phyloP scores from a whole-genome alignment of 2,329 filamentous ascomycete species.

The Akanthomyces dipterigenus region DNA sequence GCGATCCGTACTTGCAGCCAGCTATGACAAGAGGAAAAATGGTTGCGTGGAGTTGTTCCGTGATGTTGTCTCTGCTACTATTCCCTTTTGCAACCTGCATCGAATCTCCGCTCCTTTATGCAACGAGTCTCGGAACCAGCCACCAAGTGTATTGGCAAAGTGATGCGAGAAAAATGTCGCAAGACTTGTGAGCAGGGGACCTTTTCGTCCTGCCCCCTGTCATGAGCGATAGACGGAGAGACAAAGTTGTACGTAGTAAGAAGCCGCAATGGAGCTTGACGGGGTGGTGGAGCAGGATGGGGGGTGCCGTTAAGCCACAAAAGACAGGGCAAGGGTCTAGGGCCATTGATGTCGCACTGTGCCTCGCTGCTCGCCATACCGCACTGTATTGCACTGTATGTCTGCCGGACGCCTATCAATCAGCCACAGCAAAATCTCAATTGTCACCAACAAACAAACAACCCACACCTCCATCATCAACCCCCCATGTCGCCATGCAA shows the following conservation, averaged over 20 bases:
- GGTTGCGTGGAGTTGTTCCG: background rate
- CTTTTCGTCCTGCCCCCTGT: background rate
- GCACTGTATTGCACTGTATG: background rate
- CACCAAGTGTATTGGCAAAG: background rate
- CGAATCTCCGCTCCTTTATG: background rate
- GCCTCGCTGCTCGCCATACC: background rate
- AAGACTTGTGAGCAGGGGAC: background rate
- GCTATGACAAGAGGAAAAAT: background rate
- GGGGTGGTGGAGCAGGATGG: background rate
- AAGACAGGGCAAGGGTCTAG: background rate
- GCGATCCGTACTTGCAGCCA: background rate
- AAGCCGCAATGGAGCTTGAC: background rate
- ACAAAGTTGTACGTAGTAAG: too few species aligned
- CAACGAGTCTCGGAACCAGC: background rate
- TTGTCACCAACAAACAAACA: background rate
- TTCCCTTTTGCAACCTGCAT: background rate
- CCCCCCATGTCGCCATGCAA: slow-evolving; percentile 36
- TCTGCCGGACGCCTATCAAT: background rate
- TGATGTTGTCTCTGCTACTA: background rate
- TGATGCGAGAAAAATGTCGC: background rate
- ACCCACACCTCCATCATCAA: slow-evolving; percentile 2
- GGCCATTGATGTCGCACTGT: background rate
- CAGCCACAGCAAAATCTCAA: background rate
- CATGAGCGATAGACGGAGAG: background rate
- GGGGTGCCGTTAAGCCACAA: slow-evolving; percentile 8